A percentile compares a stretch with the other conserved stretches of the same genome.
phyloP scores from a whole-genome alignment of 441 rosid genomes.

The Adansonia madagascariensis region DNA sequence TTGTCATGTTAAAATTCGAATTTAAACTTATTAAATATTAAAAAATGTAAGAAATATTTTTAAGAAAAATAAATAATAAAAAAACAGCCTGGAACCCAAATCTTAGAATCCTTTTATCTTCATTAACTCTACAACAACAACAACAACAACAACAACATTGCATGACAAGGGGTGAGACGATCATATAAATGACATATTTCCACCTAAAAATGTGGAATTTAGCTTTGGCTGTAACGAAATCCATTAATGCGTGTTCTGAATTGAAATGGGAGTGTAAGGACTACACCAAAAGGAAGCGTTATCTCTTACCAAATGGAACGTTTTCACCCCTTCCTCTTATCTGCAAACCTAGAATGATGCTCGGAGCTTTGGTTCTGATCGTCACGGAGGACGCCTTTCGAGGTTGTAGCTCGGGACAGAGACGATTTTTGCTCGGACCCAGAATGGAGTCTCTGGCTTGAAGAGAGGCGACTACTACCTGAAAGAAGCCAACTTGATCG shows the following conservation, averaged over 20 bases:
- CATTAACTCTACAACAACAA: conserved; percentile 11
- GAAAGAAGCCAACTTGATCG: conserved; percentile 58
- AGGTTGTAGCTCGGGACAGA: conserved; percentile 44
- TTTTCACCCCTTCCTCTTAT: conserved; percentile 23
- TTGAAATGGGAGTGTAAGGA: conserved; percentile 4
- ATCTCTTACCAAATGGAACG: conserved; percentile 45
- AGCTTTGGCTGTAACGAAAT: background rate
- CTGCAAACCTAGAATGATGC: conserved; percentile 33
- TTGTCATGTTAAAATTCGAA: too few relatives aligned
- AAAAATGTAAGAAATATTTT: background rate
- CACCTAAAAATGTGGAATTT: conserved; percentile 13
- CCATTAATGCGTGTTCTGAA: background rate
- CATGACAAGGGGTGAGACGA: background rate
- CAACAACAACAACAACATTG: conserved; percentile 14
- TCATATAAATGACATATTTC: background rate
- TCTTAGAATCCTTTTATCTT: conserved; percentile 13
- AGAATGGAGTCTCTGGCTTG: conserved; percentile 57
- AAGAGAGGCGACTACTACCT: conserved; percentile 44
- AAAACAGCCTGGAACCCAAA: background rate
- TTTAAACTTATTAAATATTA: too few relatives aligned
- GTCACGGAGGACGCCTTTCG: conserved; percentile 51
- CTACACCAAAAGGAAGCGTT: conserved; percentile 5
- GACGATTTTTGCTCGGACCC: conserved; percentile 51
- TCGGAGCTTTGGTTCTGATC: conserved; percentile 57
- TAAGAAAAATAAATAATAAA: background rate